Evolutionary conservation across 1,284 basidiomycete species (phyloP), one percentile per base, ranked within the genome.

Genomic region (Kwoniella shivajii): DNA sequence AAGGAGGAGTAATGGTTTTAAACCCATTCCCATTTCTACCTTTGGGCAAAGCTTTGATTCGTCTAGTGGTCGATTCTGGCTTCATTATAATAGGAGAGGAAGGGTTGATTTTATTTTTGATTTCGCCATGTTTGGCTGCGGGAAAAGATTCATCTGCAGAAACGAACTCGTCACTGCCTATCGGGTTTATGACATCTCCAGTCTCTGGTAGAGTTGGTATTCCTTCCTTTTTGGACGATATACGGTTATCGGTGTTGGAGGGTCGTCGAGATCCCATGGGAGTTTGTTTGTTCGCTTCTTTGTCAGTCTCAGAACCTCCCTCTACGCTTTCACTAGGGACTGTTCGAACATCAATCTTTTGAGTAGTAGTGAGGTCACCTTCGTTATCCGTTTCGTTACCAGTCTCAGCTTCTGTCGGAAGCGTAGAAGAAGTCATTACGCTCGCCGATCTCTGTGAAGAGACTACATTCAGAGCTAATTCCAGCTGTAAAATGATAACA

Each of bases 391-490:
- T 31, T 26, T 51, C 50, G 27, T 43, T 24, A 13, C 33, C 39
- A 13, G 39, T 43, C 24, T 43, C 50, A 26, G 39, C 33, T 1
- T 47, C 45, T 1, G 45, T 34, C 9, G 37, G 34, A 20, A 18
- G 6, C 9, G 34, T 38, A 0, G 31, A 37, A 9, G 48, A 39
- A 16, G 48, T 50, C 48, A 54, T 39, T 9, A 31, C 46, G 39
- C 54, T 48, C 18, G 34, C 18, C 27, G 49, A 57, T 39, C 54
- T 38, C 33, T 60, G 59, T 4, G 51, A 46, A 5, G 59, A 53
- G 16, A 57, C 55, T 6, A 61, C 49, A 26, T 52, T 46, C 22
- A 63, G 45, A 0, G 60, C 60, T 22, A 57, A 30, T 36, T 59
- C 60, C 22, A 63, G 60, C 60, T 62, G n/a, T 9, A 24, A 24